These are phyloP conservation scores for Aethionema arabicum DNA, from an alignment of 345 rosid genomes.

Conservation along the genomic window DNA sequence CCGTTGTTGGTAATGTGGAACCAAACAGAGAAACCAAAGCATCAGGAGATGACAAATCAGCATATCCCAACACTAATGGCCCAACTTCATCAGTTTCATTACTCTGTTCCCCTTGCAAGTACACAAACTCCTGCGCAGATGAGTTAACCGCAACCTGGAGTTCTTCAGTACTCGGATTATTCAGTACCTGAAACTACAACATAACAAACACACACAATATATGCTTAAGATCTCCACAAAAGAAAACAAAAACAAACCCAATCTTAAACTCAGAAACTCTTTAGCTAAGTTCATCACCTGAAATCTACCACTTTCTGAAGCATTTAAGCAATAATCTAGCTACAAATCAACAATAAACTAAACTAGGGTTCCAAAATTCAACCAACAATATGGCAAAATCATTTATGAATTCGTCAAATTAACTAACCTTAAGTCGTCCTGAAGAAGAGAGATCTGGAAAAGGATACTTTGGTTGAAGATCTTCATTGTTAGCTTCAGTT, in stretches of 20 bases:
- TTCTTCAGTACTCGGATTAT: conserved; percentile 68
- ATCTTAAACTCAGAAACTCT: no score
- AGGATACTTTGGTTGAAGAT: conserved; percentile 61
- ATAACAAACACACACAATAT: conserved; percentile 17
- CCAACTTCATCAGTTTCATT: conserved; percentile 75
- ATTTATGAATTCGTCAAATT: neutral
- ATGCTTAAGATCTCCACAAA: conserved; percentile 8
- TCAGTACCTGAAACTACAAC: conserved; percentile 80
- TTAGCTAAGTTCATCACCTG: neutral
- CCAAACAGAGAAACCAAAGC: conserved; percentile 65
- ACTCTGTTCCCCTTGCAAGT: conserved; percentile 72
- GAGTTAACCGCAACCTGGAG: conserved; percentile 59
- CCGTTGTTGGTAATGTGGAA: conserved; percentile 76
- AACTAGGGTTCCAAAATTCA: neutral
- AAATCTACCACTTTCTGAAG: conserved; percentile 19
- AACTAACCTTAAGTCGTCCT: conserved; percentile 80
- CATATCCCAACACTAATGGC: conserved; percentile 55
- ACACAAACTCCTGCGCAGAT: conserved; percentile 66
- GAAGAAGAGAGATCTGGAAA: conserved; percentile 79
- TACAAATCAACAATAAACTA: conserved; percentile 8
- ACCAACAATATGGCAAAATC: conserved; percentile 2
- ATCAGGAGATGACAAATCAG: conserved; percentile 73
- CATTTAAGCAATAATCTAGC: conserved; percentile 12
- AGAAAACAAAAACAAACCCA: neutral
- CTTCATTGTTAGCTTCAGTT: conserved; percentile 27